Base-by-base conservation (phyloP, 345 rosid species). In the Hypericum androsaemum region DNA sequence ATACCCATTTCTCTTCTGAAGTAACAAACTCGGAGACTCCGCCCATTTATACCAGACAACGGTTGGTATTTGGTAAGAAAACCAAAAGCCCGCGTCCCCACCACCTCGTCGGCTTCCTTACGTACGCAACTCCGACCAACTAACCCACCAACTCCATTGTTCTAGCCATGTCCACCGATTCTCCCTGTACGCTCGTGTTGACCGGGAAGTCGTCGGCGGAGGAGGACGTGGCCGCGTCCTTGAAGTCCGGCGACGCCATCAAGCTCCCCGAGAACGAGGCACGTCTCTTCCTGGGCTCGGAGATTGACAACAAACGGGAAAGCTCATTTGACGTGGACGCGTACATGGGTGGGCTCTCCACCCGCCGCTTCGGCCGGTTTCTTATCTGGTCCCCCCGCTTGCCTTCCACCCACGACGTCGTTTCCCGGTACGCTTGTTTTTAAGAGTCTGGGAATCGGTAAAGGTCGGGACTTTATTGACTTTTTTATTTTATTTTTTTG, bases 311-410 rank as follows among this genome's bases (percentile, higher is more conserved):
- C n/a, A n/a, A n/a, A n/a, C n/a, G 54, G 37, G 35, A 12, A 77
- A 69, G 45, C 68, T 39, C 57, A 49, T 89, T 89, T 57, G 53
- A 53, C 54, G 42, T 54, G 6, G 70, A 75, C n/a, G 47, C 56
- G 54, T 84, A 71, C 67, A 65, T 82, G 70, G 74, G 71, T 46
- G 71, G 75, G 4, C 80, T 89, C 56, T 66, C 79, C 3, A 81
- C 95, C 38, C 17, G 46, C 68, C 86, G 59, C 51, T 89, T 83
- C 16, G 97, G 96, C 28, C 65, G 89, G 62, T 70, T 84, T 52
- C 79, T 88, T 41, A 72, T 88, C 62, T 90, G 95, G 95, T 88
- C 94, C 47, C 94, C 89, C 1, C 69, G 74, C 9, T 65, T 84
- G 64, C 38, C 83, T 55, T 88, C 95, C 2, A 90, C 95, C 15